phyloP scores from a whole-genome alignment of 2,329 filamentous ascomycete species.

The Sporothrix curviconia region DNA sequence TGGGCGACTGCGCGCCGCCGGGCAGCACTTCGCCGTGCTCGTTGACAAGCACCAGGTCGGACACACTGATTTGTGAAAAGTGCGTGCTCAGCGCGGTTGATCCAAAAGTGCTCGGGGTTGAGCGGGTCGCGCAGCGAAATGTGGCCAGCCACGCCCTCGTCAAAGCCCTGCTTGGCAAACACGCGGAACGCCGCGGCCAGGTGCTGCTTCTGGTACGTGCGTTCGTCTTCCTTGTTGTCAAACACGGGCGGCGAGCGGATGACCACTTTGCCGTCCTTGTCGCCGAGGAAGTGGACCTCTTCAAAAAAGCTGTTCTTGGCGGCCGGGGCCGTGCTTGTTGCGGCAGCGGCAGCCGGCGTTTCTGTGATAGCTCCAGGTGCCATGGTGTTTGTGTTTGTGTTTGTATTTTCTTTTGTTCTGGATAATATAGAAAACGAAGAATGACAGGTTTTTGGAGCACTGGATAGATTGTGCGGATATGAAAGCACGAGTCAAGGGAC shows the following conservation, averaged over 20 bases:
- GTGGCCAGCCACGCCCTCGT: conserved; percentile 56
- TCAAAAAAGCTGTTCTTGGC: conserved; percentile 1
- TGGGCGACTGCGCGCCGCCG: conserved; percentile 39
- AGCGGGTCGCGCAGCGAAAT: conserved; percentile 67
- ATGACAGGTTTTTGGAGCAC: no score
- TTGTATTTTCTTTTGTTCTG: no score
- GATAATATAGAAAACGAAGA: no score
- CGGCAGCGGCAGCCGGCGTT: background rate
- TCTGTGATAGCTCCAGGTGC: background rate
- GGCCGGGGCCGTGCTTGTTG: background rate
- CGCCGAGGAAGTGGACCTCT: conserved; percentile 4
- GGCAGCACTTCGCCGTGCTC: conserved; percentile 44
- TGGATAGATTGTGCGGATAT: no score
- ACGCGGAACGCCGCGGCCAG: conserved; percentile 61
- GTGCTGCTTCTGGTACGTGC: conserved; percentile 30
- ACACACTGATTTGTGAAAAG: conserved; percentile 59
- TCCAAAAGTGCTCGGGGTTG: conserved; percentile 40
- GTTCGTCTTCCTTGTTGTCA: no score
- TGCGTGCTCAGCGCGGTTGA: conserved; percentile 57
- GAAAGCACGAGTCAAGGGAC: no score
- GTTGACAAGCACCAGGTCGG: conserved; percentile 65
- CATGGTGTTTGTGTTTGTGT: background rate
- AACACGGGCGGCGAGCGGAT: no score
- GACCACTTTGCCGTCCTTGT: conserved; percentile 6
- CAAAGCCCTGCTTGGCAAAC: conserved; percentile 56